These are phyloP conservation scores for Pontederia paniculata DNA, from an alignment of 176 grass and related monocot species.

Conservation along the genomic window DNA sequence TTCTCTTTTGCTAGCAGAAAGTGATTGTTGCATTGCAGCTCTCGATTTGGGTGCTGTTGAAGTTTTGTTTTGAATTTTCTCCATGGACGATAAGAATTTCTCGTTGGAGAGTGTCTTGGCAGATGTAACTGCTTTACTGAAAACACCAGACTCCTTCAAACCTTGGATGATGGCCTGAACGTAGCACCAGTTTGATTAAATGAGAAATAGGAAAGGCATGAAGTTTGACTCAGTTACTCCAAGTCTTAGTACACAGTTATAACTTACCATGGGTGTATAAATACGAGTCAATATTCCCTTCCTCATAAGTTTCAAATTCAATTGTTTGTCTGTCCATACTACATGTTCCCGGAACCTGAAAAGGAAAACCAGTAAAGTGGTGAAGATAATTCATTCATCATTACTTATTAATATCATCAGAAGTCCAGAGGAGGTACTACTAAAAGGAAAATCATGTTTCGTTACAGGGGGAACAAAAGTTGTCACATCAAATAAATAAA, in stretches of 20 bases:
- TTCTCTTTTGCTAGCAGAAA: too few relatives aligned
- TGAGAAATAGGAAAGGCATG: too few relatives aligned
- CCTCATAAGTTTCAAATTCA: conserved; percentile 81
- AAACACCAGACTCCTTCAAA: conserved; percentile 80
- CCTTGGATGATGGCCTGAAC: conserved; percentile 82
- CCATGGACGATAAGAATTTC: conserved; percentile 23
- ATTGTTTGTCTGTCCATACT: conserved; percentile 78
- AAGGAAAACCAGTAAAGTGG: conserved; percentile 2
- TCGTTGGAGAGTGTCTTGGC: conserved; percentile 43
- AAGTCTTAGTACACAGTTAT: background rate
- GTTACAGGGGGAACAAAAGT: too few relatives aligned
- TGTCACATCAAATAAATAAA: too few relatives aligned
- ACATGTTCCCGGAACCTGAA: conserved; percentile 90
- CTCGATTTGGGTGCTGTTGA: conserved; percentile 16
- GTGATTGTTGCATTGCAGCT: too few relatives aligned
- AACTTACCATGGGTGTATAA: conserved; percentile 85
- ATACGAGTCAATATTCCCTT: conserved; percentile 89
- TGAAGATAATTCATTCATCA: too few relatives aligned
- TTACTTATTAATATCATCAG: too few relatives aligned
- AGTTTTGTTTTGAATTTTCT: conserved; percentile 26
- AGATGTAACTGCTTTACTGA: conserved; percentile 55
- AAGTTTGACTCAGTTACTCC: background rate
- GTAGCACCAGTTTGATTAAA: conserved; percentile 3
- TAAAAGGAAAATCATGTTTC: too few relatives aligned
- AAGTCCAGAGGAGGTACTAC: too few relatives aligned